These are phyloP conservation scores for Pseudogymnoascus sp. DNA, from an alignment of 2,329 filamentous ascomycete genomes.

Conservation along the genomic window DNA sequence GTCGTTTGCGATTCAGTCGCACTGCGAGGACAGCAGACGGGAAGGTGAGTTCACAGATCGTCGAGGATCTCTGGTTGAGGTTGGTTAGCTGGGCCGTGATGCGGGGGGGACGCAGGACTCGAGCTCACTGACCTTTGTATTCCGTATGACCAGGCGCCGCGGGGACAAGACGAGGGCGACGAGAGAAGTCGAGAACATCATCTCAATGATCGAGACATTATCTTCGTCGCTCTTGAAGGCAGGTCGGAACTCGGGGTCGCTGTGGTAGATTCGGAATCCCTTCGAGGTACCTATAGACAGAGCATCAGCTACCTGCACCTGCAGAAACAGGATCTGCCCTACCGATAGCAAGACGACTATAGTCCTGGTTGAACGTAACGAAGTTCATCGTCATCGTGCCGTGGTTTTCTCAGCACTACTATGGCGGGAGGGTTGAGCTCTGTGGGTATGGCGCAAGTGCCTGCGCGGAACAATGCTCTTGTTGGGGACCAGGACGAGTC, in stretches of 20 bases:
- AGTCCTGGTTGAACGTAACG: slow-evolving; percentile 98
- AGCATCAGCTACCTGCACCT: slow-evolving; percentile 10
- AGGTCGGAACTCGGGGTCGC: slow-evolving; percentile 80
- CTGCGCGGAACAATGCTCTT: neutral
- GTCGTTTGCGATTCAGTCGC: slow-evolving; percentile 84
- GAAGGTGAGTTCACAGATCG: slow-evolving; percentile 98
- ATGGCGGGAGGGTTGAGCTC: neutral
- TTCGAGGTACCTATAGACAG: slow-evolving; percentile 66
- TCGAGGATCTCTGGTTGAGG: slow-evolving; percentile 51
- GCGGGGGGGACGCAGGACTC: neutral
- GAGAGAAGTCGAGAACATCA: slow-evolving; percentile 96
- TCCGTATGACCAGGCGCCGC: slow-evolving; percentile 87
- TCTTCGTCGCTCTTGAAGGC: slow-evolving; percentile 91
- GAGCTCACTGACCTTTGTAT: slow-evolving; percentile 67
- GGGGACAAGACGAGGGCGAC: slow-evolving; percentile 91
- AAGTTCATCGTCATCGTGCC: slow-evolving; percentile 78
- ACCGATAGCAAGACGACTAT: slow-evolving; percentile 94
- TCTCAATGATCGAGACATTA: slow-evolving; percentile 93
- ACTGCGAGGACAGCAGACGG: slow-evolving; percentile 93
- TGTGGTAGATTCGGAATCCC: slow-evolving; percentile 94
- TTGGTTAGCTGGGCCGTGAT: neutral
- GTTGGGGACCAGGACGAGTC: neutral
- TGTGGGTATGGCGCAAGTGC: slow-evolving; percentile 7
- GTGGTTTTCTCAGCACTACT: neutral
- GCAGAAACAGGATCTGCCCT: slow-evolving; percentile 20